Percentiles rank a stretch among this genome's conserved stretches.
These are phyloP conservation scores for Protea cynaroides DNA, from an alignment of 164 flowering plant species.

Conservation along the genomic window DNA sequence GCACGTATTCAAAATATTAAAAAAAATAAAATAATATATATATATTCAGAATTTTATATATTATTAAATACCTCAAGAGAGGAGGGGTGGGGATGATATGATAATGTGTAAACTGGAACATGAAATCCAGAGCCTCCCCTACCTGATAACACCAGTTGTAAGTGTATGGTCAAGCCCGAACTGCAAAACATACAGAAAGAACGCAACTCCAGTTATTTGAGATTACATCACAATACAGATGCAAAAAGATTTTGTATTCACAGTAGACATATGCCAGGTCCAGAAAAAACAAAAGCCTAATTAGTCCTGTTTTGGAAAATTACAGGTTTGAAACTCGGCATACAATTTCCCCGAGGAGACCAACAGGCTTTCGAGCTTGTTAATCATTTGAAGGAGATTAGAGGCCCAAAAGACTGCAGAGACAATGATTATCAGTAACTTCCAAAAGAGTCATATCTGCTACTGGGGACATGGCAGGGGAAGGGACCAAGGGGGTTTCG, in stretches of 20 bases:
- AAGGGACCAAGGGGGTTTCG: no score
- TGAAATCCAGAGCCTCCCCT: not conserved
- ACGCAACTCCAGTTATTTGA: not conserved
- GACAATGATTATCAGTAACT: no score
- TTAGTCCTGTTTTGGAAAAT: not conserved
- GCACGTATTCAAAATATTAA: not conserved
- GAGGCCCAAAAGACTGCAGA: no score
- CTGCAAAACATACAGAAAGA: constrained; percentile 37
- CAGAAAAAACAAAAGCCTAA: not conserved
- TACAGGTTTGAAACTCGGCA: not conserved
- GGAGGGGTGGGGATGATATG: no score
- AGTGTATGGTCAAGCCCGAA: constrained; percentile 98
- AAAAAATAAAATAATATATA: not conserved
- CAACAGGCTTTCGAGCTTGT: no score
- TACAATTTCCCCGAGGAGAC: no score
- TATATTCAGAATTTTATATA: not conserved
- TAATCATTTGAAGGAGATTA: no score
- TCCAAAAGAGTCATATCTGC: no score
- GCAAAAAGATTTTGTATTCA: not conserved
- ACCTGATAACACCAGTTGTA: constrained; percentile 99
- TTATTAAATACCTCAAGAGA: not conserved
- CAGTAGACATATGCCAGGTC: not conserved
- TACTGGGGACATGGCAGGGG: no score
- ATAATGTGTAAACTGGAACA: not conserved
- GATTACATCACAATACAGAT: not conserved